These are phyloP conservation scores for Neurospora sp. DNA, from an alignment of 495 filamentous ascomycete genomes.

Conservation along the genomic window DNA sequence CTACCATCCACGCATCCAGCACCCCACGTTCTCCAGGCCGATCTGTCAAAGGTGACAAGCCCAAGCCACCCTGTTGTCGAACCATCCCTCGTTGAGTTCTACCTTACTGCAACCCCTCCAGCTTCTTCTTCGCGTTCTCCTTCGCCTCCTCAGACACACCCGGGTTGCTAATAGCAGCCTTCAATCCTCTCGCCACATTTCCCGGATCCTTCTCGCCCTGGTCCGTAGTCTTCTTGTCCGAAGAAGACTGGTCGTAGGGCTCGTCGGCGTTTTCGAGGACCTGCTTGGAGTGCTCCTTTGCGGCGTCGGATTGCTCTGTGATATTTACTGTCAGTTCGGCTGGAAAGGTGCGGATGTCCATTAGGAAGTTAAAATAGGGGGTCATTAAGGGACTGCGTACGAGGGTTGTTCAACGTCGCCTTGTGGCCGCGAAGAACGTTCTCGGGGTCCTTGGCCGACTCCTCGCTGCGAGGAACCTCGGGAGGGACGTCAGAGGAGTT, in stretches of 20 bases:
- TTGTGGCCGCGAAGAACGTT: conserved; percentile 7
- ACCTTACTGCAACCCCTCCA: background rate
- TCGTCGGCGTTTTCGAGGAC: conserved; percentile 26
- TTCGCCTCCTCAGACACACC: conserved; percentile 40
- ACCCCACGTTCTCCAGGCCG: accelerated
- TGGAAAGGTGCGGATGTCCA: too few species aligned
- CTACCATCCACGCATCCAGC: background rate
- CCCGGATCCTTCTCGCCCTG: conserved; percentile 29
- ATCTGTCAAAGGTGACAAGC: background rate
- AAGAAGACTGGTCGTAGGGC: conserved; percentile 16
- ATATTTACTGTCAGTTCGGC: too few species aligned
- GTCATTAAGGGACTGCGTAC: too few species aligned
- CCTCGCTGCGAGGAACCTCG: conserved; percentile 9
- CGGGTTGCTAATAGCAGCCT: conserved; percentile 35
- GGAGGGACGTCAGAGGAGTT: conserved; percentile 11
- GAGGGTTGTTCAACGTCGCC: too few species aligned
- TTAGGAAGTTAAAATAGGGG: too few species aligned
- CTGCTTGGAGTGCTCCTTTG: too few species aligned
- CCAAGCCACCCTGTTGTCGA: background rate
- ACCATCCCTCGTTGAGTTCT: background rate
- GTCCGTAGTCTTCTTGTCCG: conserved; percentile 2
- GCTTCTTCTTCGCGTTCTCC: conserved; percentile 31
- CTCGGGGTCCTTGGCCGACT: conserved; percentile 17
- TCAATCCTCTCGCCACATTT: conserved; percentile 36
- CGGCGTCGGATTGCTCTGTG: too few species aligned